phyloP scores from a whole-genome alignment of 805 yeast species.

The Kuraishia capsulata region DNA sequence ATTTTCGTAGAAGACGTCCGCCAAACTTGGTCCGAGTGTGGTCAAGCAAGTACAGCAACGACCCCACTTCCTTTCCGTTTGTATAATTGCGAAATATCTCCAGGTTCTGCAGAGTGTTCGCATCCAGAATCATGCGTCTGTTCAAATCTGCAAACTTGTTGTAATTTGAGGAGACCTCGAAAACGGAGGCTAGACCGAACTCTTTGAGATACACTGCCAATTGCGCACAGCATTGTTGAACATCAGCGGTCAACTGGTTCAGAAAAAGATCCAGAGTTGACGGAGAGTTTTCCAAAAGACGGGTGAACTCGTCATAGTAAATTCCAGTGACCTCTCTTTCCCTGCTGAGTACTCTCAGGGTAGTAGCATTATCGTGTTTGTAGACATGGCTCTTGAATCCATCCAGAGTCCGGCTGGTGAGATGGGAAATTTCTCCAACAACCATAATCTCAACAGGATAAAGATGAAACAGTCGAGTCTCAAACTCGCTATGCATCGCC shows the following conservation, averaged over 20 bases:
- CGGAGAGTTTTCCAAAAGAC: not conserved
- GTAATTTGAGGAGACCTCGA: constrained; percentile 42
- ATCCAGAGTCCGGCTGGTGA: constrained; percentile 14
- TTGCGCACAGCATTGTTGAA: constrained; percentile 26
- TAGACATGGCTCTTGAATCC: constrained; percentile 1
- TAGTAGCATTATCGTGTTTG: not conserved
- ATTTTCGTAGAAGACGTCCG: constrained; percentile 47
- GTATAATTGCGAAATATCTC: constrained; percentile 70
- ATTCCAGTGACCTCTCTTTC: not conserved
- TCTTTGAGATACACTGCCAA: constrained; percentile 48
- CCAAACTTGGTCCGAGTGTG: constrained; percentile 80
- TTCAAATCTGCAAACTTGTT: constrained; percentile 36
- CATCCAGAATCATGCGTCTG: constrained; percentile 48
- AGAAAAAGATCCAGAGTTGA: constrained; percentile 1
- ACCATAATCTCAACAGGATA: constrained; percentile 69
- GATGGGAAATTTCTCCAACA: constrained; percentile 28
- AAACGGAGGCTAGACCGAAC: constrained; percentile 50
- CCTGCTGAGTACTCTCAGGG: not conserved
- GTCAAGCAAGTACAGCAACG: constrained; percentile 72
- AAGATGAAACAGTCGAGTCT: constrained; percentile 64
- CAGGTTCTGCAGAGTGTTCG: constrained; percentile 57
- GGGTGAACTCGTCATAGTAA: not conserved
- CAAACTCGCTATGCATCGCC: constrained; percentile 48
- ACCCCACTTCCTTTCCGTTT: constrained; percentile 48
- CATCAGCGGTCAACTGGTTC: not conserved